These are phyloP conservation scores for Globisporangium acanthophoron DNA, from an alignment of 352 stramenopile species.

Conservation along the genomic window DNA sequence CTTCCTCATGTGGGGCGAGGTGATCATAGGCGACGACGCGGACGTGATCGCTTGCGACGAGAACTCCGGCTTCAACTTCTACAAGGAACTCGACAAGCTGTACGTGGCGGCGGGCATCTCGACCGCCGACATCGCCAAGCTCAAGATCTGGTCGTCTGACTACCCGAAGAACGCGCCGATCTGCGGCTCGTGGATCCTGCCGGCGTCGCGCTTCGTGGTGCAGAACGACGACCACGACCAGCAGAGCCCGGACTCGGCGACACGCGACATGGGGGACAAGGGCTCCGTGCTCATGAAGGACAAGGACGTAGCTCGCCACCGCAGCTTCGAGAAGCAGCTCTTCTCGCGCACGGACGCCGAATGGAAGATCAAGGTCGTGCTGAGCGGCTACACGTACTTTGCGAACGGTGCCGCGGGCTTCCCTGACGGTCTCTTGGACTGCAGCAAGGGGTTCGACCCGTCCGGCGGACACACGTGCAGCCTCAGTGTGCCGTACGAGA, in stretches of 20 bases:
- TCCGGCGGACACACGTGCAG: slow-evolving; percentile 23
- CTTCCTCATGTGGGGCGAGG: slow-evolving; percentile 63
- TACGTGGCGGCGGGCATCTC: slow-evolving; percentile 43
- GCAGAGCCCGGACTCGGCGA: slow-evolving; percentile 37
- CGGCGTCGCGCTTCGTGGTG: slow-evolving; percentile 52
- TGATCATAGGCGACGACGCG: slow-evolving; percentile 31
- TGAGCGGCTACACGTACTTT: slow-evolving; percentile 64
- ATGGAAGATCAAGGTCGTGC: slow-evolving; percentile 56
- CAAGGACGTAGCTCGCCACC: too few relatives aligned
- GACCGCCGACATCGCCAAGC: slow-evolving; percentile 45
- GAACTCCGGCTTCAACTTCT: slow-evolving; percentile 58
- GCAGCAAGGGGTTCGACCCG: slow-evolving; percentile 27
- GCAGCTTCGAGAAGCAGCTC: too few relatives aligned
- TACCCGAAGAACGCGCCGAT: slow-evolving; percentile 53
- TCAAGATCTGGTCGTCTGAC: slow-evolving; percentile 77
- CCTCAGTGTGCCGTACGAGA: slow-evolving; percentile 36
- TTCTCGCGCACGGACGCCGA: slow-evolving; percentile 44
- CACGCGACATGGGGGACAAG: slow-evolving; percentile 48
- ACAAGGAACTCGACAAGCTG: slow-evolving; percentile 38
- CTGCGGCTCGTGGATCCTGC: slow-evolving; percentile 63
- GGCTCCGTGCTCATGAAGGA: slow-evolving; percentile 63
- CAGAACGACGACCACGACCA: slow-evolving; percentile 80
- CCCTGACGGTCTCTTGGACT: slow-evolving; percentile 46
- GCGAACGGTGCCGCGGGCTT: slow-evolving; percentile 45
- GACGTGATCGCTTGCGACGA: slow-evolving; percentile 51